Percentiles rank a stretch among this genome's conserved stretches.
These are phyloP conservation scores for Penicillium turbatum DNA, from an alignment of 495 filamentous ascomycete genomes.

Conservation along the genomic window DNA sequence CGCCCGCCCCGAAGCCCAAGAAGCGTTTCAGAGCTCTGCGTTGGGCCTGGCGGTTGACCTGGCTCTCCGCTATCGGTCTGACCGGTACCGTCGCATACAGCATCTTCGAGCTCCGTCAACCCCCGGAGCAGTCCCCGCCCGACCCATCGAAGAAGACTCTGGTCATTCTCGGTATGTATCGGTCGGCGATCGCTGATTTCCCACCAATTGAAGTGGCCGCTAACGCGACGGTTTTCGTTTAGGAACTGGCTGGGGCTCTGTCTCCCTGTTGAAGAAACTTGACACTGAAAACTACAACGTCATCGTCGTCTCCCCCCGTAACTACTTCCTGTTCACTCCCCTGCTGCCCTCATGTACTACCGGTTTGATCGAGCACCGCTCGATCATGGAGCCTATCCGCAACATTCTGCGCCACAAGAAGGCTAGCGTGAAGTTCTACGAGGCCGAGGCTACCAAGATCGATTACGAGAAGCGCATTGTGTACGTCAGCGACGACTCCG, in stretches of 20 bases:
- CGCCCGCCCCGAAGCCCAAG: constrained; percentile 40
- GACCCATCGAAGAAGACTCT: constrained; percentile 95
- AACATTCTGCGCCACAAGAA: constrained; percentile 93
- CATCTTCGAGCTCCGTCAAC: constrained; percentile 77
- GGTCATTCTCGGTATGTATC: constrained; percentile 79
- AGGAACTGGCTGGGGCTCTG: constrained; percentile 96
- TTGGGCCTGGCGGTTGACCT: constrained; percentile 75
- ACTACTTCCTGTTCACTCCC: constrained; percentile 99
- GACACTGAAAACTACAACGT: constrained; percentile 99
- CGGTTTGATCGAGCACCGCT: constrained; percentile 95
- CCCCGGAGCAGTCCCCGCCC: constrained; percentile 71
- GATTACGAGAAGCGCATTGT: constrained; percentile 88
- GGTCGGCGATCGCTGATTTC: constrained; percentile 2
- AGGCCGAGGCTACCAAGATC: constrained; percentile 96
- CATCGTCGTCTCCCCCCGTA: constrained; percentile 87
- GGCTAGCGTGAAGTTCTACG: constrained; percentile 89
- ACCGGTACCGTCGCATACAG: constrained; percentile 69
- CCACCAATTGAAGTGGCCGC: not conserved
- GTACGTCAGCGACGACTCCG: constrained; percentile 84
- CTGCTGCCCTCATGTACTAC: constrained; percentile 95
- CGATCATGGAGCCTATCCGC: constrained; percentile 97
- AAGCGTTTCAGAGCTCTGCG: constrained; percentile 50
- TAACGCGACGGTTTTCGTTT: constrained; percentile 19
- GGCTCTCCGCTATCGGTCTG: constrained; percentile 63
- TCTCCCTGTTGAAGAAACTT: constrained; percentile 95